phyloP scores from a whole-genome alignment of 2,329 filamentous ascomycete species.

The Pezicula rhizophila region DNA sequence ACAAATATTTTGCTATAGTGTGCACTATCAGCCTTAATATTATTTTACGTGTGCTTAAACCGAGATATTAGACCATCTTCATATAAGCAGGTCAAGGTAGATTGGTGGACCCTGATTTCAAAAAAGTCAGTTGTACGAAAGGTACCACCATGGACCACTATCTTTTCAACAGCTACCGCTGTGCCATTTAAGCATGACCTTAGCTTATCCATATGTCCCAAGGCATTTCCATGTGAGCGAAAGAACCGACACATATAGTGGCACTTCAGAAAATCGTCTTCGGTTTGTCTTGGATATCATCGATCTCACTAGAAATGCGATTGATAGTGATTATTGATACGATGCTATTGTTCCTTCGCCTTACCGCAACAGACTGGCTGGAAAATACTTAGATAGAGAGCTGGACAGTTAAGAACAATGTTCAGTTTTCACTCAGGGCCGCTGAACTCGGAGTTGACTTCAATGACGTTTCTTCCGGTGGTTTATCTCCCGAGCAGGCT shows the following conservation, averaged over 20 bases:
- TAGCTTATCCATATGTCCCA: too few species aligned
- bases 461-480: conserved; percentile 64
- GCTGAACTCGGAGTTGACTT: conserved; percentile 63
- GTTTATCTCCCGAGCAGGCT: conserved; percentile 52
- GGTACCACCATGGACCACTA: too few species aligned
- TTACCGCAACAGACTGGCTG: conserved; percentile 64
- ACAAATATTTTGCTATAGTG: too few species aligned
- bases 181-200: too few species aligned
- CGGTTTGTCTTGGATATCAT: conserved; percentile 60
- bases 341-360: conserved; percentile 65
- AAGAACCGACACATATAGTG: conserved; percentile 59
- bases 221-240: too few species aligned
- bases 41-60: too few species aligned
- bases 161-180: too few species aligned
- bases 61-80: too few species aligned
- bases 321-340: conserved; percentile 55
- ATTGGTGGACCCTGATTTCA: too few species aligned
- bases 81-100: too few species aligned
- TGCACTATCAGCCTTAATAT: too few species aligned
- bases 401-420: conserved; percentile 61
- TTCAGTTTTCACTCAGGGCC: conserved; percentile 54
- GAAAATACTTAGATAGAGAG: conserved; percentile 44
- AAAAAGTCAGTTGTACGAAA: too few species aligned
- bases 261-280: conserved; percentile 62
- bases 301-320: conserved; percentile 50